A percentile compares a stretch with the other conserved stretches of the same genome.
Conservation (phyloP, 2,329 filamentous ascomycete genomes). For the Aspergillus niger region DNA sequence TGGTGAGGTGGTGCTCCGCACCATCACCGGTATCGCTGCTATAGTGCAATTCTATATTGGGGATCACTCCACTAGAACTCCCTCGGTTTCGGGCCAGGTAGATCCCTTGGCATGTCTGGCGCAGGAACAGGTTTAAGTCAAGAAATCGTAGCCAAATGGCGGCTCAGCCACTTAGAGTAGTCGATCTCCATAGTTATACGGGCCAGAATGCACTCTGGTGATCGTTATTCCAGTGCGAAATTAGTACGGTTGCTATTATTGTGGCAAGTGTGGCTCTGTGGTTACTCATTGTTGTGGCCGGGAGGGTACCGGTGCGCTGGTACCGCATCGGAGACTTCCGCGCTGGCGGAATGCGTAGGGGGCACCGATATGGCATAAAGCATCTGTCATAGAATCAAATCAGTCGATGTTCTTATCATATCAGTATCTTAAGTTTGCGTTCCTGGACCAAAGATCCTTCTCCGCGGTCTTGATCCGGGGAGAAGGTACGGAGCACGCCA, state of each 20-base stretch:
- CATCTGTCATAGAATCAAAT: slow-evolving; percentile 14
- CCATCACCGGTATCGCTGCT: neutral
- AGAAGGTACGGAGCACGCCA: slow-evolving; percentile 15
- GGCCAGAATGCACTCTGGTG: neutral
- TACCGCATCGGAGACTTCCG: slow-evolving; percentile 11
- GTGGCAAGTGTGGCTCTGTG: neutral
- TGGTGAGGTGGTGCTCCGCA: neutral
- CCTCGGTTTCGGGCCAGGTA: neutral
- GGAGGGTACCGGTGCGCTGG: neutral
- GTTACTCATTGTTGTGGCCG: neutral
- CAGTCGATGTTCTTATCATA: slow-evolving; percentile 3
- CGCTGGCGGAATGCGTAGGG: neutral
- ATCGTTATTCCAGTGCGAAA: neutral
- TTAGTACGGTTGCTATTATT: neutral
- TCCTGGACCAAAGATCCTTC: slow-evolving; percentile 14
- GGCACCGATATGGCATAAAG: neutral
- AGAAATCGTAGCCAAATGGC: neutral
- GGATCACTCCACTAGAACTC: neutral
- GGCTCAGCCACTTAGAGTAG: neutral
- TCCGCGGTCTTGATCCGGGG: slow-evolving; percentile 16
- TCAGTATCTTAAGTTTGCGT: slow-evolving; percentile 2
- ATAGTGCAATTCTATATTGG: neutral
- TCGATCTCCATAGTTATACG: neutral
- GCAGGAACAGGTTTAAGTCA: neutral
- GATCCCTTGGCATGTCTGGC: neutral